phyloP scores from a whole-genome alignment of 169 alveolate genomes.

The Plasmodium cynomolgi region DNA sequence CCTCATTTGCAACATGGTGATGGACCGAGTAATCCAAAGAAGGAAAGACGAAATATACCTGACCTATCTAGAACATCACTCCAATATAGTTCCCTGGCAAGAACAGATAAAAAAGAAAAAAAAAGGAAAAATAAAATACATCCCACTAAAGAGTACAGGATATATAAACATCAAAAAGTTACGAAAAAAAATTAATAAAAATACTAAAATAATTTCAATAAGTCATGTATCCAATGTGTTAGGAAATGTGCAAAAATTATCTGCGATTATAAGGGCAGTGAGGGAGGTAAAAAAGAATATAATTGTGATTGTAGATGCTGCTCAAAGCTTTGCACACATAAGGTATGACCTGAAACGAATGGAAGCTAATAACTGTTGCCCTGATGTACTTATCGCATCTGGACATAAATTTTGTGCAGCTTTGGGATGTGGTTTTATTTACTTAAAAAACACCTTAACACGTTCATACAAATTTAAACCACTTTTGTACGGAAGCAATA shows the following conservation, averaged over 20 bases:
- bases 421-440: conserved; percentile 84
- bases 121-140: conserved; percentile 70
- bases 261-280: conserved; percentile 52
- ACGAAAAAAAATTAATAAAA: conserved; percentile 19
- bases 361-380: conserved; percentile 54
- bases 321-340: conserved; percentile 80
- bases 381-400: conserved; percentile 82
- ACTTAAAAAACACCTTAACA: conserved; percentile 40
- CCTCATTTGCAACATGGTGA: conserved; percentile 75
- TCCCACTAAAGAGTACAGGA: conserved; percentile 77
- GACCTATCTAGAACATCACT: conserved; percentile 80
- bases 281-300: conserved; percentile 69
- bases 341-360: conserved; percentile 65
- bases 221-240: conserved; percentile 82
- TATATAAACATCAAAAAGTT: conserved; percentile 77
- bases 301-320: conserved; percentile 79
- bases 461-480: conserved; percentile 37
- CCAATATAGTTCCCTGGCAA: conserved; percentile 86
- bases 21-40: conserved; percentile 47
- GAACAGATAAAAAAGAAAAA: conserved; percentile 34
- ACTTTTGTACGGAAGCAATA: conserved; percentile 58
- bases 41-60: conserved; percentile 78
- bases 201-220: conserved; percentile 76
- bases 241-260: conserved; percentile 77
- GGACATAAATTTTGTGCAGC: conserved; percentile 85